Evolutionary conservation across 2,329 filamentous ascomycete species (phyloP).

Genomic region (Colletotrichum melonis): DNA sequence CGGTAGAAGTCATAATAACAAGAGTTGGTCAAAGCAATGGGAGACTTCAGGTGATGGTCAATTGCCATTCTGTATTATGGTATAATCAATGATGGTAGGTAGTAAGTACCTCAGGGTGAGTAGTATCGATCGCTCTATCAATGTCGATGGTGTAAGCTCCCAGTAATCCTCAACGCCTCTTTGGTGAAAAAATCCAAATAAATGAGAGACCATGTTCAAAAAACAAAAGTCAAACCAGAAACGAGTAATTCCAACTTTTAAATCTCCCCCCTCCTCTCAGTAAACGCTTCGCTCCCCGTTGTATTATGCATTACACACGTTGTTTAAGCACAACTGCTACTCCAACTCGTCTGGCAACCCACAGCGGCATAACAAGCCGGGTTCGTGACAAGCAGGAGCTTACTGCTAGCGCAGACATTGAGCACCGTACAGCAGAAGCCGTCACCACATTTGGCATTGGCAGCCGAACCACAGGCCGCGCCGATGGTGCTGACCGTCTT

Average conservation of each 20-base stretch:
- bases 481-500: neutral
- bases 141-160: neutral
- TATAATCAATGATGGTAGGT: neutral
- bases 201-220: neutral
- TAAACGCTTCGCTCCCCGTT: neutral
- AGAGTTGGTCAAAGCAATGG: too few relatives aligned
- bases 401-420: neutral
- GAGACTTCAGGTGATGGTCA: neutral
- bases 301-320: neutral
- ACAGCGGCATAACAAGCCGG: neutral
- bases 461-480: neutral
- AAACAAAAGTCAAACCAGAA: neutral
- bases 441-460: neutral
- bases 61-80: neutral
- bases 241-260: neutral
- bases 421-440: neutral
- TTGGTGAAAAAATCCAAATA: neutral
- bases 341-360: neutral
- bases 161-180: neutral
- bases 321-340: neutral
- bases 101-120: neutral
- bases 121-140: neutral
- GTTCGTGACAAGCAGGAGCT: neutral
- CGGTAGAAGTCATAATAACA: too few relatives aligned
- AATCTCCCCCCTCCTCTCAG: neutral